Base-by-base conservation (phyloP, 176 grass and related monocot genomes). In the Oryza punctata region DNA sequence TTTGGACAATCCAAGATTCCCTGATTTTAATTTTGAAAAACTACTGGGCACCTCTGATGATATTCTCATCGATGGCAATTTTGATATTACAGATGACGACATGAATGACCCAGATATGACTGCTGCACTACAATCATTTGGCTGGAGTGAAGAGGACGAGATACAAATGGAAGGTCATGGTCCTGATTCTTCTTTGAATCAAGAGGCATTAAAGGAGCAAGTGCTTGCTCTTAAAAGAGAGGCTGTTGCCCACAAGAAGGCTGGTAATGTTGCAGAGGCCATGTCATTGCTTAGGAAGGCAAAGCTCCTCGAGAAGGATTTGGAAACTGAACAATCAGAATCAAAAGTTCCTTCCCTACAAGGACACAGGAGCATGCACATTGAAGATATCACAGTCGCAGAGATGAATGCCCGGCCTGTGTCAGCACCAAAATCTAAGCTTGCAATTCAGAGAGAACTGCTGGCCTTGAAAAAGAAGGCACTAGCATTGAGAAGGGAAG, bases 381-480 rank as follows among this genome's bases (percentile, higher is more conserved):
- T 47, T 77, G 85, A 83, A 85, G 89, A 80, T 67, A 70, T 52
- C 60, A 73, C 11, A 65, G 25, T 75, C 23, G 61, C 79, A 63
- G 82, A 72, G 43, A 67, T 13, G 14, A 84, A 74, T 29, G 40
- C 67, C 10, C 73, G 26, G 82, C 57, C 74, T 78, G 71, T 79
- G 76, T 69, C 89, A 23, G 52, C 69, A 30, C 84, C 81, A 76
- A 98, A 91, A 90, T 95, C 84, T 85, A 98, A 94, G 81, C 35
- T 98, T 27, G 72, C 81, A 81, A 93, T 98, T 81, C 96, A 98
- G 75, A 91, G 77, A 88, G 93, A 98, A 78, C 86, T 98, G 47
- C 66, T 98, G 81, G 91, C 93, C 85, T 81, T 98, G 78, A 98
- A 98, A 86, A 98, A 95, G 85, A 89, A 81, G 76, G 96, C 91